Evolutionary conservation across 169 alveolate species (phyloP), one percentile per base, ranked within the genome.

Genomic region (Plasmodium fragile): DNA sequence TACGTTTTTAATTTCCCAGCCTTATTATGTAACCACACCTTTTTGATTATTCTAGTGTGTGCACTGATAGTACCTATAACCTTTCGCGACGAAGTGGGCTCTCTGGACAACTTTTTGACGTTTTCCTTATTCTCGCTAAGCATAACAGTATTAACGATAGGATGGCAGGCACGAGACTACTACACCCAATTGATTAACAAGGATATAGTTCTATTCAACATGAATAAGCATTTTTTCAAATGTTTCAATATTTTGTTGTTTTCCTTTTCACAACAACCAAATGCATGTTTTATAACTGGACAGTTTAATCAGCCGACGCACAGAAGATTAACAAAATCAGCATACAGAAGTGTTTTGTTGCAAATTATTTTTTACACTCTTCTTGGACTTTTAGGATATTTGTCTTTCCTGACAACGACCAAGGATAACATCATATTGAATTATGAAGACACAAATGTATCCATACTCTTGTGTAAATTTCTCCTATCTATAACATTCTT

Each of bases 281-380:
- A 87, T 87, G 93, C 93, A 32, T 87, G 93, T 39, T 87, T 87
- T 30, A 87, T 87, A 75, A 34, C 93, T 28, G 93, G 93, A 6
- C 93, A 87, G 39, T 87, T 87, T 59, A 87, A 87, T 87, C 93
- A 87, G 28, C 93, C 93, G 43, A 87, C 93, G 5, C 93, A 77
- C 18, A 87, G 70, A 69, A 87, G 93, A 77, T 34, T 87, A 87
- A 87, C 82, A 6, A 87, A 87, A 75, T 87, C 93, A 75, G 87
- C 85, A n/a, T 87, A 52, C 32, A 73, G 93, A 45, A 87, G 93
- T 77, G 81, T 87, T 18, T n/a, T 77, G 16, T 32, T 87, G 80
- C 93, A 87, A 77, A 22, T 87, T 52, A 87, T 87, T 32, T 87
- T 87, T 78, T 87, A 87, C 71, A 75, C 93, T 4, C 52, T 87